Evolutionary conservation across 495 filamentous ascomycete genomes (phyloP).

Genomic region (Aspergillus affinis): DNA sequence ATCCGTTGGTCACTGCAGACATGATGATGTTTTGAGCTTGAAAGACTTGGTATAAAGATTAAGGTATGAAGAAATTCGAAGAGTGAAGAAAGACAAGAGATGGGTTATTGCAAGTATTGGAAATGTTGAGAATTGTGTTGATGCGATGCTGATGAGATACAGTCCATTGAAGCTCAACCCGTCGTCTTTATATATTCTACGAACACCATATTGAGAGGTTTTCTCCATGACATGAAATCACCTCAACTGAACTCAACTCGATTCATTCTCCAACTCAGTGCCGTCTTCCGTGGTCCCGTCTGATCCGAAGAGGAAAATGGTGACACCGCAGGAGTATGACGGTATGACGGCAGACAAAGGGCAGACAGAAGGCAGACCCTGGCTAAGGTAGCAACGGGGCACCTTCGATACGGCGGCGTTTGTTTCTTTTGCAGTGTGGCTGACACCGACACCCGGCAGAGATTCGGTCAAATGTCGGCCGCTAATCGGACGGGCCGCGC

Average conservation of each 20-base stretch:
- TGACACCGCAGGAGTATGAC: background rate
- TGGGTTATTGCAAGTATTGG: background rate
- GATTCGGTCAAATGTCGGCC: background rate
- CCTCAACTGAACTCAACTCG: too few relatives aligned
- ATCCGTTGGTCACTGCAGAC: conserved; percentile 26
- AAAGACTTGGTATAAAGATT: background rate
- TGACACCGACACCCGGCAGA: background rate
- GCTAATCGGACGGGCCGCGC: background rate
- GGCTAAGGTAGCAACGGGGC: too few relatives aligned
- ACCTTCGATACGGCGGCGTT: too few relatives aligned
- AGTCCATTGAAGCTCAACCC: background rate
- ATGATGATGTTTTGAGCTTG: conserved; percentile 15
- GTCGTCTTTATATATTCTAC: background rate
- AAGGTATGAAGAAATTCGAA: background rate
- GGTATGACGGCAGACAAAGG: too few relatives aligned
- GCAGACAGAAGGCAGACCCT: too few relatives aligned
- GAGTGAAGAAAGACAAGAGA: background rate
- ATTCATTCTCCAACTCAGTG: background rate
- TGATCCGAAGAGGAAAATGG: background rate
- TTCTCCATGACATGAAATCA: too few relatives aligned
- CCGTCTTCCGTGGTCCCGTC: background rate
- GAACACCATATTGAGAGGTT: background rate
- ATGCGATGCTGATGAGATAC: background rate
- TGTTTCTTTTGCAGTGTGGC: too few relatives aligned
- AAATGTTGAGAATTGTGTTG: background rate